Percentiles rank a stretch among this genome's conserved stretches.
These are phyloP conservation scores for Colletotrichum eleusines DNA, from an alignment of 2,329 filamentous ascomycete species.

Conservation along the genomic window DNA sequence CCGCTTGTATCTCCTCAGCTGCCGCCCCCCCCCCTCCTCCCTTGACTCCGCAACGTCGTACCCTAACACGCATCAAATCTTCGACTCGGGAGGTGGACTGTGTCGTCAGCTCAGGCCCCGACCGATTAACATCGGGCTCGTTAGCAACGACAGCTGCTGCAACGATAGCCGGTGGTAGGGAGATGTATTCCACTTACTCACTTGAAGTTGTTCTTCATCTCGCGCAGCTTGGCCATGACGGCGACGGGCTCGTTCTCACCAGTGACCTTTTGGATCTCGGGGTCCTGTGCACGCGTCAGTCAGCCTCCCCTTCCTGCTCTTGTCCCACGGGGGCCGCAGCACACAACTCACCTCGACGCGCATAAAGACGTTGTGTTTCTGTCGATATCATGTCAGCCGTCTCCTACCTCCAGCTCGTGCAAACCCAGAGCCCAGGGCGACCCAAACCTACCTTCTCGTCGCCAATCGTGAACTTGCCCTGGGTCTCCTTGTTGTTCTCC, in stretches of 20 bases:
- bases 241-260: constrained; percentile 83
- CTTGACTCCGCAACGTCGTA: not conserved
- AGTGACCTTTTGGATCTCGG: constrained; percentile 84
- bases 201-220: constrained; percentile 88
- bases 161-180: not conserved
- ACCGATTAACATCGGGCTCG: not conserved
- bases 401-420: not conserved
- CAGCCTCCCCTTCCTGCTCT: too few species aligned
- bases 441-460: constrained; percentile 83
- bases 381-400: constrained; percentile 37
- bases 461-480: constrained; percentile 95
- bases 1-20: not conserved
- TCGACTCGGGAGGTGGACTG: constrained; percentile 49
- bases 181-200: constrained; percentile 57
- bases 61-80: constrained; percentile 47
- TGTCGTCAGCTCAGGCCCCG: constrained; percentile 4
- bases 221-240: constrained; percentile 87
- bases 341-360: constrained; percentile 73
- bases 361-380: constrained; percentile 99
- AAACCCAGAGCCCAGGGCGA: too few species aligned
- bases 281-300: constrained; percentile 67
- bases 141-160: not conserved
- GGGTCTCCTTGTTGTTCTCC: constrained; percentile 84
- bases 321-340: not conserved
- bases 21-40: not conserved